phyloP scores from a whole-genome alignment of 306 rosid genomes.

The Acacia melanoxylon region DNA sequence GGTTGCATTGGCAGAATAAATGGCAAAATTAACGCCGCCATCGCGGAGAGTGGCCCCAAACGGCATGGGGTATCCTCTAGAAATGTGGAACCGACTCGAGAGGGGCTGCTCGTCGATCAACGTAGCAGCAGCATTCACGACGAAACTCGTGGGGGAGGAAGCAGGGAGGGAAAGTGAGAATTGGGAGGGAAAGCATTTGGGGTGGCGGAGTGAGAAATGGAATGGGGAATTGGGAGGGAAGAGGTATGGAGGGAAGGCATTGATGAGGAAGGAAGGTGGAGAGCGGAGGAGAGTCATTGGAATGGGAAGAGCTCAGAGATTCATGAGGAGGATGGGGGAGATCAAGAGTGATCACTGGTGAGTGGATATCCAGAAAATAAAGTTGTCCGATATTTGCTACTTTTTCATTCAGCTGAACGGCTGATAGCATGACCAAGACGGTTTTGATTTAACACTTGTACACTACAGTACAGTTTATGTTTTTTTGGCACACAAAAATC shows the following conservation, averaged over 20 bases:
- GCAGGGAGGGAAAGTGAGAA: background rate
- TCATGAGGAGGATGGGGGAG: background rate
- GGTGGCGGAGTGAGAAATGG: background rate
- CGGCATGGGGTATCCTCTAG: slow-evolving; percentile 56
- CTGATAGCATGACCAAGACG: background rate
- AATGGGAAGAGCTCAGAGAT: background rate
- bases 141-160: background rate
- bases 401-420: slow-evolving; percentile 8
- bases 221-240: background rate
- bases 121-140: slow-evolving; percentile 25
- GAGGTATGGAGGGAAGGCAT: background rate
- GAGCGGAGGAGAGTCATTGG: slow-evolving; percentile 30
- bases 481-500: too few species aligned
- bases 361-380: background rate
- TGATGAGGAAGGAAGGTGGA: background rate
- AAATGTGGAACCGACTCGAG: slow-evolving; percentile 50
- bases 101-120: slow-evolving; percentile 37
- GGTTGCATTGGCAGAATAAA: slow-evolving; percentile 60
- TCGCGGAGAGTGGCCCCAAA: slow-evolving; percentile 71
- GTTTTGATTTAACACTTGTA: too few species aligned
- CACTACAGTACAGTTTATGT: too few species aligned
- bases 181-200: background rate
- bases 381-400: background rate
- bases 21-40: slow-evolving; percentile 76
- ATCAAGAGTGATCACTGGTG: background rate